Conservation (phyloP, 345 rosid species). For the Conringia planisiliqua region DNA sequence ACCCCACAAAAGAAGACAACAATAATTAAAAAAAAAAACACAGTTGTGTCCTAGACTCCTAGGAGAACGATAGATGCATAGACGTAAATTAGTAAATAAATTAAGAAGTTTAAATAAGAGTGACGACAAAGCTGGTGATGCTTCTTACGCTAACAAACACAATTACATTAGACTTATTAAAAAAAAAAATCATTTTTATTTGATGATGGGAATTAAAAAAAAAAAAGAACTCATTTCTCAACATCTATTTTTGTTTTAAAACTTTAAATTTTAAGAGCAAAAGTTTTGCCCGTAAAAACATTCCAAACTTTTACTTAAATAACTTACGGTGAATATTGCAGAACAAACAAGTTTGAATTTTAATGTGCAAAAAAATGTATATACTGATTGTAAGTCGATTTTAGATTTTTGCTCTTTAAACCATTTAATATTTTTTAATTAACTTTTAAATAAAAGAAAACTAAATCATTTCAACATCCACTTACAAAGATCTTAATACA, state of each 20-base stretch:
- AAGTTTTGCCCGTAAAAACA: not conserved
- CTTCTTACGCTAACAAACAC: constrained; percentile 18
- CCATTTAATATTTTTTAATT: not conserved
- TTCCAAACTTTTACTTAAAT: not conserved
- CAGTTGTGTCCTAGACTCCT: not conserved
- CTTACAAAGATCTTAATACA: not conserved
- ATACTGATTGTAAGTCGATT: not conserved
- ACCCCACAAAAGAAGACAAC: too few species aligned
- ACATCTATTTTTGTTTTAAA: not conserved
- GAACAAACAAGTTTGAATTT: not conserved
- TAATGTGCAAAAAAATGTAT: not conserved
- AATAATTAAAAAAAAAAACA: not conserved
- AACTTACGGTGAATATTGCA: not conserved
- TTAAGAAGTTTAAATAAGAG: constrained; percentile 6
- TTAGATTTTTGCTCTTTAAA: not conserved
- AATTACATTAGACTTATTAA: not conserved
- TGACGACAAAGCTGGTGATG: constrained; percentile 21
- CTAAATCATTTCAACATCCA: not conserved
- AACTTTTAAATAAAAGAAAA: not conserved
- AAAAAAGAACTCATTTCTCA: not conserved
- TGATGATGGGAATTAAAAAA: not conserved
- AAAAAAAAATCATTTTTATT: not conserved
- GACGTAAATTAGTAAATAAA: not conserved
- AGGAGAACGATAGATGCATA: not conserved
- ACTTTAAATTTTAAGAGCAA: not conserved